Evolutionary conservation across 2,329 filamentous ascomycete species (phyloP), one percentile per base, ranked within the genome.

Genomic region (Colletotrichum truncatum): DNA sequence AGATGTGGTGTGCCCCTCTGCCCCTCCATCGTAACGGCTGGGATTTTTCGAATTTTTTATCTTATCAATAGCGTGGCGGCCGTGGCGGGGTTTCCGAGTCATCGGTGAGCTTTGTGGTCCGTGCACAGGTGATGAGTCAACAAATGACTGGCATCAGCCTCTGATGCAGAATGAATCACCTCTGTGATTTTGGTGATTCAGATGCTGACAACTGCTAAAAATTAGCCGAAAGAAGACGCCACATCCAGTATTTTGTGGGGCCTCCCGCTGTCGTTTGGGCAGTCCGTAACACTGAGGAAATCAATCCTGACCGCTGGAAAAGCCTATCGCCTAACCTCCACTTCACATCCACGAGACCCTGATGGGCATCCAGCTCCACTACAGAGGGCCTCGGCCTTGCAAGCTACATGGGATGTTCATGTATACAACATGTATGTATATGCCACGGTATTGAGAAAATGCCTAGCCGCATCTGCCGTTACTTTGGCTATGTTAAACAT

Each of bases 1-100:
- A 52, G 21, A 56, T 34, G 8, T 52, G 62, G 56, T 45, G 18
- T 30, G 28, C 36, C 48, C 51, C 49, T 49, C 16, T 41, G 51
- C 63, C 63, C 63, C 63, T 66, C 57, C 63, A 66, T 52, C 43
- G 16, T 23, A 18, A 9, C 25, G 1, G 43, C 32, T 21, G 48
- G 48, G 63, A 43, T 32, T 51, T 62, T 56, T 66, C 10, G 34
- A 62, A 38, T 34, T 66, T 64, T 66, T 65, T 64, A 66, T 66
- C 64, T 66, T 64, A 66, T 66, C 64, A 49, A 48, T n/a, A 39
- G 28, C 28, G 60, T 48, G 52, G 59, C 46, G 48, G 36, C 8
- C 38, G 56, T 41, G 56, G 61, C 55, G 61, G 55, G 55, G 61
- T 48, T 28, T 43, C 51, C 26, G 43, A 38, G 32, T 59, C 53